A percentile compares a stretch with the other conserved stretches of the same genome.
These are phyloP conservation scores for Phyllachora maydis DNA, from an alignment of 2,329 filamentous ascomycete genomes.

Conservation along the genomic window DNA sequence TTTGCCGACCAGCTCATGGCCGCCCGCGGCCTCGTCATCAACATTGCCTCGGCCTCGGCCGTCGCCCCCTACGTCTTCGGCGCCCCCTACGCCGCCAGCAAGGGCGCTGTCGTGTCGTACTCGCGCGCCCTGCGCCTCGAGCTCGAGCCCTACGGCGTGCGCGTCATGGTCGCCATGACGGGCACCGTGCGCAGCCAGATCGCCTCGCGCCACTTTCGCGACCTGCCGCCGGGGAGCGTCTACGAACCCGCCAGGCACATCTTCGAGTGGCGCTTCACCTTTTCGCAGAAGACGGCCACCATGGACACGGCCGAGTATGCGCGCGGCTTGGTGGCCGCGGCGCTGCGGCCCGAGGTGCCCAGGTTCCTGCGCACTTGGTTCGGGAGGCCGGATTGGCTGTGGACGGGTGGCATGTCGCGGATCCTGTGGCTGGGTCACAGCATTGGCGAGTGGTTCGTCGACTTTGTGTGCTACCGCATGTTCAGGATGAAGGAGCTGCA, in stretches of 20 bases:
- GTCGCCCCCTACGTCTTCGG: constrained; percentile 30
- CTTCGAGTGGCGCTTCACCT: constrained; percentile 22
- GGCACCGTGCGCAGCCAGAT: constrained; percentile 31
- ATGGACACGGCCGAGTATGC: constrained; percentile 23
- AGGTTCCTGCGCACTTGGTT: constrained; percentile 12
- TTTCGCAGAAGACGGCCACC: constrained; percentile 24
- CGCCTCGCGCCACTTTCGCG: constrained; percentile 16
- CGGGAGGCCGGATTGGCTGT: constrained; percentile 21
- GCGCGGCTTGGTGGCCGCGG: constrained; percentile 17
- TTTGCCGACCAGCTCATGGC: constrained; percentile 27
- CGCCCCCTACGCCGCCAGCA: constrained; percentile 30
- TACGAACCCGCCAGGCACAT: constrained; percentile 23
- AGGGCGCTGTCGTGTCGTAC: constrained; percentile 30
- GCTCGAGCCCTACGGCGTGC: constrained; percentile 28
- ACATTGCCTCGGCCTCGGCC: constrained; percentile 29
- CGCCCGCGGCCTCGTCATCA: constrained; percentile 28
- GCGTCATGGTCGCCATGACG: constrained; percentile 34
- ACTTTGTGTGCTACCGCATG: constrained; percentile 11
- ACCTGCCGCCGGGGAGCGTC: constrained; percentile 21
- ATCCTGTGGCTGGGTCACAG: constrained; percentile 10
- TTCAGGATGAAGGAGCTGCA: constrained; percentile 6
- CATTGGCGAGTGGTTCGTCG: constrained; percentile 17
- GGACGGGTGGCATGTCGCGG: constrained; percentile 14
- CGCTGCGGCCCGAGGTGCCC: constrained; percentile 15
- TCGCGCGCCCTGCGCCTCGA: constrained; percentile 31